These are phyloP conservation scores for Torulaspora indica DNA, from an alignment of 805 yeast genomes.

Conservation along the genomic window DNA sequence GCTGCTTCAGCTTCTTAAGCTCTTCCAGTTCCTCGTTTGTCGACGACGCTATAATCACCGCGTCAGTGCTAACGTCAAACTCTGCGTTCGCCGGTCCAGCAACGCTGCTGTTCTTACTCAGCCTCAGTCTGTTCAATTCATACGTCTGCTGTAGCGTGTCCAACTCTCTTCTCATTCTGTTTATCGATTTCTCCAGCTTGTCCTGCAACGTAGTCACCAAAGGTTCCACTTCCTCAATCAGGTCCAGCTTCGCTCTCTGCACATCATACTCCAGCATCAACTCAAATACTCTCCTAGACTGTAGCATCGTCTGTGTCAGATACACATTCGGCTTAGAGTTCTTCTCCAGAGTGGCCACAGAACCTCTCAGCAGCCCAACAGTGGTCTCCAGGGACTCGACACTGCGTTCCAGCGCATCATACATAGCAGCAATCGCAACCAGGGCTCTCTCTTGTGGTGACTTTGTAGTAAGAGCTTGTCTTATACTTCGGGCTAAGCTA, in stretches of 20 bases:
- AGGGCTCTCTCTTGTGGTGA: not conserved
- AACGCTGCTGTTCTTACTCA: slow-evolving; percentile 16
- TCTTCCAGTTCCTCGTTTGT: slow-evolving; percentile 33
- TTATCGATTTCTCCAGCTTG: slow-evolving; percentile 27
- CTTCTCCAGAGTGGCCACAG: slow-evolving; percentile 20
- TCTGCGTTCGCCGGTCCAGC: slow-evolving; percentile 9
- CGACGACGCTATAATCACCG: slow-evolving; percentile 33
- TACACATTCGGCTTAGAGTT: slow-evolving; percentile 22
- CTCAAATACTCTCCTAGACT: slow-evolving; percentile 29
- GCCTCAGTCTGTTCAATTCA: slow-evolving; percentile 28
- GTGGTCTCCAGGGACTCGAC: slow-evolving; percentile 24
- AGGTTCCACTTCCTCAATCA: slow-evolving; percentile 34
- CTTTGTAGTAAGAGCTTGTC: not conserved
- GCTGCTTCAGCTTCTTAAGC: slow-evolving; percentile 25
- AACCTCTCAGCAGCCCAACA: slow-evolving; percentile 18
- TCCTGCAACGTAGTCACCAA: slow-evolving; percentile 26
- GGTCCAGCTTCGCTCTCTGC: slow-evolving; percentile 32
- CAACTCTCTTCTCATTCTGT: slow-evolving; percentile 27
- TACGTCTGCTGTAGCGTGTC: slow-evolving; percentile 30
- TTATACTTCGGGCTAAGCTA: slow-evolving; percentile 2
- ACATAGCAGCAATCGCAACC: slow-evolving; percentile 15
- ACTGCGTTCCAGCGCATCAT: slow-evolving; percentile 24
- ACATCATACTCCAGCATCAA: slow-evolving; percentile 35
- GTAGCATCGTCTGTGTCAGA: slow-evolving; percentile 25
- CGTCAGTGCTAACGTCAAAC: slow-evolving; percentile 21